Evolutionary conservation across 495 filamentous ascomycete species (phyloP), one percentile per base, ranked within the genome.

Genomic region (Beverwykella pulmonaria): DNA sequence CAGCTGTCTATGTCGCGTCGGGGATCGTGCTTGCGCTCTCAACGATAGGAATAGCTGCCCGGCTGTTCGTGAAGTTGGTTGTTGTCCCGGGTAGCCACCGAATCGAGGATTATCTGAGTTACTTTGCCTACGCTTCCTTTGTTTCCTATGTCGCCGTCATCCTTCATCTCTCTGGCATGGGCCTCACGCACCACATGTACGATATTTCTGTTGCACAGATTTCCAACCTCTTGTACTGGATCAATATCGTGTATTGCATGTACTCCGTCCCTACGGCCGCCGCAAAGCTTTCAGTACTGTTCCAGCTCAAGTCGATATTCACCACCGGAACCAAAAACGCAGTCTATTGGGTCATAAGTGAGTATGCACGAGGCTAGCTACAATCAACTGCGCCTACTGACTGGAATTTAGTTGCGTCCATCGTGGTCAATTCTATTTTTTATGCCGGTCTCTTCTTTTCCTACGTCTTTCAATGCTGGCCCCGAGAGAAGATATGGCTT

Each of bases 271-370:
- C 39, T 12, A 63, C 34, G 36, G 23, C 56, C 14, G 30, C 61
- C 15, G 61, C 61, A 15, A 63, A 63, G 32, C 34, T 55, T 0
- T 46, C 49, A 1, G 61, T 63, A 4, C 47, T 63, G 22, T 34
- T 63, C 49, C 61, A 63, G 29, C 39, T 63, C 27, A 63, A 63
- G 32, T 25, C 49, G 6, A 63, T 63, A 29, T 63, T 63, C 23
- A 47, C 49, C 14, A 46, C 61, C 14, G 10, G 32, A 14, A n/a
- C 41, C 22, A 36, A 46, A 19, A 55, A 54, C 26, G 15, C 34
- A 4, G 34, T 56, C 17, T 63, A 26, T n/a, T 63, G 49, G 49
- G 50, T 47, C 7, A 22, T 63, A 6, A 23, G 19, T n/a, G n/a
- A n/a, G n/a, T n/a, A n/a, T n/a, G n/a, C n/a, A n/a, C n/a, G n/a